Conservation (phyloP, 2,329 filamentous ascomycete genomes). For the Paecilomyces dactylethromorphus region DNA sequence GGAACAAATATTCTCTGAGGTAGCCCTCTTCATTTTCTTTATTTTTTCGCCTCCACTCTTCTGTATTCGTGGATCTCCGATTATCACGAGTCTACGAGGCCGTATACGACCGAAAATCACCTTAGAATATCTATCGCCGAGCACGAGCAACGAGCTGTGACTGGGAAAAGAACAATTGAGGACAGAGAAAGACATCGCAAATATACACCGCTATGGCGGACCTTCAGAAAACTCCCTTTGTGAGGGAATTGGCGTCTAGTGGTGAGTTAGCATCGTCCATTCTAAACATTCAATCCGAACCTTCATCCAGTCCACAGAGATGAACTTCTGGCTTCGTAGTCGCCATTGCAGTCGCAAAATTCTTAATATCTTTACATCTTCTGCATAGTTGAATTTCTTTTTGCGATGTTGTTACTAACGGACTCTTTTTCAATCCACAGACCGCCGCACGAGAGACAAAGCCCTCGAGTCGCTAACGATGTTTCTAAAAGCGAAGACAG, state of each 20-base stretch:
- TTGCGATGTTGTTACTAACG: too few relatives aligned
- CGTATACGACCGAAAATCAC: too few relatives aligned
- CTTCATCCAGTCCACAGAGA: too few relatives aligned
- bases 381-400: neutral
- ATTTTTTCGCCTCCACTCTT: neutral
- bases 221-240: conserved; percentile 58
- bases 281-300: too few relatives aligned
- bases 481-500: conserved; percentile 62
- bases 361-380: too few relatives aligned
- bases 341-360: too few relatives aligned
- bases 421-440: conserved; percentile 39
- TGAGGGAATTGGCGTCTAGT: conserved; percentile 77
- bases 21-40: neutral
- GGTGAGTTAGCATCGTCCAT: conserved; percentile 51
- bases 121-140: neutral
- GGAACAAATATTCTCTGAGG: neutral
- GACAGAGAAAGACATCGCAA: neutral
- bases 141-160: neutral
- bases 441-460: conserved; percentile 69
- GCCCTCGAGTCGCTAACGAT: conserved; percentile 70
- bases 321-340: too few relatives aligned
- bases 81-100: neutral
- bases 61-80: neutral
- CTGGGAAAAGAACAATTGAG: neutral
- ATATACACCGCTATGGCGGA: conserved; percentile 4